Evolutionary conservation across 805 yeast genomes (phyloP), one percentile per base, ranked within the genome.

Genomic region (Candida quercuum): DNA sequence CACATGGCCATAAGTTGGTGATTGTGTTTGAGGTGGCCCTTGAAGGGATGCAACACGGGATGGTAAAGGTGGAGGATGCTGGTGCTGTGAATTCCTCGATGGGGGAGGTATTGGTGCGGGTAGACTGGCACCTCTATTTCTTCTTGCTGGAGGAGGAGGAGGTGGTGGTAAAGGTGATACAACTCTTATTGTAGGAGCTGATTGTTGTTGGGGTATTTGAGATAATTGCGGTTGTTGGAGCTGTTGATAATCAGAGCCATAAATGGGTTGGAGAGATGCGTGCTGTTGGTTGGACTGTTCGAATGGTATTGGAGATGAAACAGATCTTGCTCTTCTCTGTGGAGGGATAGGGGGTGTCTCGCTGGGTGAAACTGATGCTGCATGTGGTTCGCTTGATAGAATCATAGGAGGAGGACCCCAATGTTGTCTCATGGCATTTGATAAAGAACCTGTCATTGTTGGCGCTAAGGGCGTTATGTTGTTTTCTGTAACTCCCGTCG

Each of bases 401-500:
- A 28, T 24, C 27, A 12, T 20, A 9, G n/a, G 19, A 3, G 26
- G 32, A n/a, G 31, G 13, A 22, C 28, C 17, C n/a, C 10, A 28
- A 6, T 20, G 10, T 23, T 36, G 35, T 32, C 42, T 39, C 48
- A 44, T 40, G 10, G 47, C 32, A 10, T 31, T 20, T 21, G 66
- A 62, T 2, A 66, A 65, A 8, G 71, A 64, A 0, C 70, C 70
- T 1, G 71, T 66, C 34, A 64, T 60, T 22, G 69, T 51, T 4
- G 70, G 70, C 33, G 51, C 53, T 36, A 64, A 40, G 5, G 61
- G 59, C 45, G n/a, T n/a, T n/a, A n/a, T 46, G 40, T 8, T 14
- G 15, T 25, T 21, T 21, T 34, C 28, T 28, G 35, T 14, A 38
- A 34, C 20, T 20, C 43, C 41, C 25, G 38, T 34, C 37, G 40